Evolutionary conservation across 225 moss, liverwort and hornwort species (phyloP), one percentile per base, ranked within the genome.

Genomic region (Anthoceros angustus): DNA sequence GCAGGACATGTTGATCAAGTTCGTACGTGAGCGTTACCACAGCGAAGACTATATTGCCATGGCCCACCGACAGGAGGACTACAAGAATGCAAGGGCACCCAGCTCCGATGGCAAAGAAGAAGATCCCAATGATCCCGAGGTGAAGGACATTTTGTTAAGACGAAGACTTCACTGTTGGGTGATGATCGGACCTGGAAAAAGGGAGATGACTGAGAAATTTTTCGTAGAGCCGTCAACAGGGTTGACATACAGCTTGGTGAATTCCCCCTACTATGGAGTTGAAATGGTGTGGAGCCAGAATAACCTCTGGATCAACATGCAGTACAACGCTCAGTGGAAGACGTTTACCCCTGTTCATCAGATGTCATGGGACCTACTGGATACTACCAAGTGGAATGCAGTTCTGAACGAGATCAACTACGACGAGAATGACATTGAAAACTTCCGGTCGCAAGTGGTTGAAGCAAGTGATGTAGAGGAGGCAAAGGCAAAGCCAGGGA

Each of bases 141-240:
- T 55, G 40, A n/a, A 39, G 10, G 43, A 40, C 64, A 7, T 62
- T 40, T 41, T 70, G n/a, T 20, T 12, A 10, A 26, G 43, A 11
- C 48, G 41, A 41, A 67, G 70, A 42, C 32, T 72, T 42, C 77
- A 77, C 41, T 77, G 77, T 71, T 90, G 90, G 90, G 76, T 87
- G 8, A 72, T 90, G 70, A 60, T 90, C 40, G 73, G 75, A 16
- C 64, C 73, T 9, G 90, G 90, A 23, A 81, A 77, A 2, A 78
- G 90, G 38, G 85, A 87, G 63, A 40, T 91, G 6, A 69, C 39
- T 0, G 71, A 82, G 18, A 77, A 73, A 1, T 87, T 91, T 66
- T 91, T 84, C 12, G 72, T 91, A 39, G 90, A 91, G 66, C 84
- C 90, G 0, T 84, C 78, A 40, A 86, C 87, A 43, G 90, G 90